Percentiles rank a stretch among this genome's conserved stretches.
These are phyloP conservation scores for Coix lacrymajobi DNA, from an alignment of 176 grass and related monocot genomes.

Conservation along the genomic window DNA sequence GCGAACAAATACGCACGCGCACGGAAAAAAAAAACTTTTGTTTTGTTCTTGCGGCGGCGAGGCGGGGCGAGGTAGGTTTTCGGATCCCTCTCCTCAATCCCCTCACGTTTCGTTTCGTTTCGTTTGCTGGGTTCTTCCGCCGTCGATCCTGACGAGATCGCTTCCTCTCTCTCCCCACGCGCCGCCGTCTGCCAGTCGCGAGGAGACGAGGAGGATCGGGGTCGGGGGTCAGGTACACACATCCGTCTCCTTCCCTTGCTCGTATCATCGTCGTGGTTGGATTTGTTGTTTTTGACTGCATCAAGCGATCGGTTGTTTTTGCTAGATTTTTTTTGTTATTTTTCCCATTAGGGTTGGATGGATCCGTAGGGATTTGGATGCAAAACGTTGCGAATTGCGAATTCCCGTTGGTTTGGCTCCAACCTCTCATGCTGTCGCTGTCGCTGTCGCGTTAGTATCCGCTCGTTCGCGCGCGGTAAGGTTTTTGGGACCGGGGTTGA, in stretches of 20 bases:
- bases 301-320: background rate
- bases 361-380: slow-evolving; percentile 2
- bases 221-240: slow-evolving; percentile 19
- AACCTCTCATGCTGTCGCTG: background rate
- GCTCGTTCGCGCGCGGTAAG: slow-evolving; percentile 22
- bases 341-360: background rate
- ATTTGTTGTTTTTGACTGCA: background rate
- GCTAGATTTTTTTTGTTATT: background rate
- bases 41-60: background rate
- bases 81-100: slow-evolving; percentile 4
- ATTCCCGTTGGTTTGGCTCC: background rate
- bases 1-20: slow-evolving; percentile 2
- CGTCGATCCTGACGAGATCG: slow-evolving; percentile 14
- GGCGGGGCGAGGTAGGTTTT: slow-evolving; percentile 24
- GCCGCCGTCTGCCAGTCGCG: background rate
- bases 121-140: background rate
- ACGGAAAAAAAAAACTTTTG: background rate
- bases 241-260: background rate
- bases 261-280: background rate
- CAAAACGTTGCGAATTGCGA: background rate
- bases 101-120: background rate
- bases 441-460: background rate
- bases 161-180: background rate
- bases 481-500: background rate
- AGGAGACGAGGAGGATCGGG: background rate